Base-by-base conservation (phyloP, 805 yeast genomes). In the Suhomyces kilbournensis region DNA sequence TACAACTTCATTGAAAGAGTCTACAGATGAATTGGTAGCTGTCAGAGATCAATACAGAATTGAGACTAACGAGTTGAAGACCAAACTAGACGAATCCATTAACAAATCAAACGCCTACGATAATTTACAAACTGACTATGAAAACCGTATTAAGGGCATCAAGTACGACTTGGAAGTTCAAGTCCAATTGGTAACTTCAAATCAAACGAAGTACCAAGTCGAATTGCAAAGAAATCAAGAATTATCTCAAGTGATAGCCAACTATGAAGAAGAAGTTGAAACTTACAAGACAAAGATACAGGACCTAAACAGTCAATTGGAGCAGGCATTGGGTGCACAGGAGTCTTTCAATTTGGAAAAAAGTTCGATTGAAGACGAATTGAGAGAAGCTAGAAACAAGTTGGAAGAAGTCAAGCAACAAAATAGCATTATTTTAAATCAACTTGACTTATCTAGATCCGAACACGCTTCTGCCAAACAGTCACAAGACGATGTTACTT, bases 391-490 rank as follows among this genome's bases (percentile, higher is more conserved):
- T 7, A 75, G 74, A 20, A 58, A 67, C 3, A 79, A 83, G 54
- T 61, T 80, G 23, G 76, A 79, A 20, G 91, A 85, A 49, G 68
- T 88, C 38, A 72, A 80, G 12, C 74, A 81, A n/a, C 96, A 89
- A 63, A 88, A 89, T 63, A 74, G 80, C 47, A 73, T 88, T 4
- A 70, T 90, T 15, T 78, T 85, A 53, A 84, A 83, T 56, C 94
- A 89, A 65, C 67, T 90, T 25, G 93, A 86, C 53, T 59, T 50
- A 60, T 56, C 51, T 54, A 69, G 68, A 55, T 63, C 47, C 46
- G 59, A 32, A 59, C 60, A 46, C 28, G 38, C 12, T 44, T 15
- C 30, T 17, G 17, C 12, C 45, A 23, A 23, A 7, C 26, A 42
- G 60, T 23, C 45, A 17, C 52, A 44, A 23, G 50, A 52, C 9